These are phyloP conservation scores for Epichloe hybrida DNA, from an alignment of 2,329 filamentous ascomycete species.

Conservation along the genomic window DNA sequence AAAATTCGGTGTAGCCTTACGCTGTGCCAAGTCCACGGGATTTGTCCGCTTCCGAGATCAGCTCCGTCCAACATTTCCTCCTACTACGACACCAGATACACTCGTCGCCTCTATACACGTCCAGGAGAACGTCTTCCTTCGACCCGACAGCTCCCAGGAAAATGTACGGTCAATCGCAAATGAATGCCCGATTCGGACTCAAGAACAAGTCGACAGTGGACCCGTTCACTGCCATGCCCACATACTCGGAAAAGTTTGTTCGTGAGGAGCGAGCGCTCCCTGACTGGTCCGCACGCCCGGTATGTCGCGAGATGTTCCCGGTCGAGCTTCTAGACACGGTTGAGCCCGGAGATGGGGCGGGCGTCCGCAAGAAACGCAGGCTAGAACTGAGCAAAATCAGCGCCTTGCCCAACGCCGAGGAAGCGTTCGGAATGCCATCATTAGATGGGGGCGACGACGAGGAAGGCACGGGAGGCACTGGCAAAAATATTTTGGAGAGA, in stretches of 20 bases:
- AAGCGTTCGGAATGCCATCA: constrained; percentile 30
- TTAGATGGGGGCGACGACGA: constrained; percentile 16
- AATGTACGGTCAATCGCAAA: constrained; percentile 43
- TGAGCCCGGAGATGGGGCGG: constrained; percentile 27
- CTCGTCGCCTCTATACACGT: constrained; percentile 41
- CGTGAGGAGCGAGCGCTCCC: constrained; percentile 38
- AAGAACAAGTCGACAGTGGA: constrained; percentile 42
- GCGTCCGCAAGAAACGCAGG: constrained; percentile 28
- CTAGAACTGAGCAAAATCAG: constrained; percentile 34
- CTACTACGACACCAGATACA: constrained; percentile 44
- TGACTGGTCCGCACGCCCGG: constrained; percentile 36
- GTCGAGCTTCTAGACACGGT: constrained; percentile 41
- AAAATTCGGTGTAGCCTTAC: constrained; percentile 28
- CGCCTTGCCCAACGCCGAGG: constrained; percentile 35
- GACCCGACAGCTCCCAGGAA: constrained; percentile 27
- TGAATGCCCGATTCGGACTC: constrained; percentile 41
- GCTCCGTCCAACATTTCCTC: constrained; percentile 37
- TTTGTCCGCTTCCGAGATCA: constrained; percentile 30
- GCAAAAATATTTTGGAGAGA: constrained; percentile 28
- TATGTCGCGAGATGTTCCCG: constrained; percentile 41
- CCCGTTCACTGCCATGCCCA: constrained; percentile 45
- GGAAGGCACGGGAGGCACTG: constrained; percentile 16
- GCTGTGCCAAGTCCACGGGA: constrained; percentile 31
- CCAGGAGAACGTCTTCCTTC: constrained; percentile 29
- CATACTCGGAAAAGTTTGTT: constrained; percentile 42